Conservation (phyloP, 1,139 yeast genomes). For the Sugiyamaella castrensis region DNA sequence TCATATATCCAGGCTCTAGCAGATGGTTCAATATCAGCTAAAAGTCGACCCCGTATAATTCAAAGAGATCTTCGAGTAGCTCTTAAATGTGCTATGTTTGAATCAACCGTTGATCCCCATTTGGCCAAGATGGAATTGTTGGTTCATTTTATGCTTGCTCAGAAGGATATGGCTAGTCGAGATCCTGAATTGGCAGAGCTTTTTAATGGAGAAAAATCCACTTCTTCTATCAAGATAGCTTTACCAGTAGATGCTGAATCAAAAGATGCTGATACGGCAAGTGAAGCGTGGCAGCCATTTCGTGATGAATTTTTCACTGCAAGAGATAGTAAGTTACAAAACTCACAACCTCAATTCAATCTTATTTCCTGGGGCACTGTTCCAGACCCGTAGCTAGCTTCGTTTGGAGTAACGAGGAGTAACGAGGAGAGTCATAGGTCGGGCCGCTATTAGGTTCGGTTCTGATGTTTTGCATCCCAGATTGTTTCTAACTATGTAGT, state of each 20-base stretch:
- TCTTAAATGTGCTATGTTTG: conserved; percentile 61
- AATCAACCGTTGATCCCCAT: conserved; percentile 46
- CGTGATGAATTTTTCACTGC: conserved; percentile 73
- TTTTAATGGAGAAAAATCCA: conserved; percentile 21
- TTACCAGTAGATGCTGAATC: conserved; percentile 22
- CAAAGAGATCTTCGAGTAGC: conserved; percentile 71
- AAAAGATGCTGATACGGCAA: conserved; percentile 6
- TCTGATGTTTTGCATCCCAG: too few species aligned
- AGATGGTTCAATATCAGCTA: conserved; percentile 35
- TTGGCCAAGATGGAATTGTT: conserved; percentile 58
- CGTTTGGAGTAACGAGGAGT: too few species aligned
- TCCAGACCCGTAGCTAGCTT: background rate
- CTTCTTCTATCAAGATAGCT: conserved; percentile 18
- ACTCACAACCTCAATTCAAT: too few species aligned
- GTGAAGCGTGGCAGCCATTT: conserved; percentile 59
- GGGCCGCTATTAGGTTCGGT: too few species aligned
- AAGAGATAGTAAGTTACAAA: conserved; percentile 44
- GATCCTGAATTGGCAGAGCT: conserved; percentile 29
- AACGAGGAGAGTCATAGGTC: too few species aligned
- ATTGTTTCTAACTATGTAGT: conserved; percentile 28
- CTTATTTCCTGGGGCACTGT: conserved; percentile 5
- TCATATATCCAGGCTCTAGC: conserved; percentile 57
- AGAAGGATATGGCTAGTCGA: conserved; percentile 50
- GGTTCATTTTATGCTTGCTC: conserved; percentile 65
- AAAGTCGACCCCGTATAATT: conserved; percentile 51